Conservation (phyloP, 495 filamentous ascomycete genomes). For the Sphaerosporella brunnea region DNA sequence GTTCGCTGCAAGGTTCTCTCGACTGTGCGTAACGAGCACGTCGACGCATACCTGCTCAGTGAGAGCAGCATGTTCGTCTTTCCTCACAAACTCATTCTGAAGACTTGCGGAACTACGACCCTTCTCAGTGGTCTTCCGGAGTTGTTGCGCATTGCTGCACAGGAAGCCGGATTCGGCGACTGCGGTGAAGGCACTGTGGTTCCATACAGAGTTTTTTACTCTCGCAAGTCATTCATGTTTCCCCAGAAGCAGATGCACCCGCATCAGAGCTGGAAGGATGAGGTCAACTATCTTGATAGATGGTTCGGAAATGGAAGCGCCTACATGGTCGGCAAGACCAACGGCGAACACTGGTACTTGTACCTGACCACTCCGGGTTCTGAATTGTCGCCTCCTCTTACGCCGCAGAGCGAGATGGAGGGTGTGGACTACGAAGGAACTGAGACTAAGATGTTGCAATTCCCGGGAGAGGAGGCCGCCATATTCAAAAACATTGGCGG, state of each 20-base stretch:
- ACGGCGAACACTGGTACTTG: conserved; percentile 97
- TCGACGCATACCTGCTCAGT: conserved; percentile 93
- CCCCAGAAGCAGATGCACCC: conserved; percentile 87
- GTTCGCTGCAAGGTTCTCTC: conserved; percentile 98
- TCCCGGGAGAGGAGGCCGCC: conserved; percentile 29
- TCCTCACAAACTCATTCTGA: conserved; percentile 94
- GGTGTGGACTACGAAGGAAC: conserved; percentile 32
- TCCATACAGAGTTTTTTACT: conserved; percentile 95
- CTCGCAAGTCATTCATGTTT: conserved; percentile 94
- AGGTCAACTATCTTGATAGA: conserved; percentile 77
- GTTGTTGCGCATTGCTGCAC: conserved; percentile 76
- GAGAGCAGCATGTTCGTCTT: conserved; percentile 99
- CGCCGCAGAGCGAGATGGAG: conserved; percentile 38
- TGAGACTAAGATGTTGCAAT: conserved; percentile 47
- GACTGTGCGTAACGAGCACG: conserved; percentile 78
- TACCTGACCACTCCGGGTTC: conserved; percentile 81
- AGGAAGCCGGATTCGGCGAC: conserved; percentile 66
- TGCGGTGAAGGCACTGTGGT: conserved; percentile 52
- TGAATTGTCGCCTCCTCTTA: conserved; percentile 66
- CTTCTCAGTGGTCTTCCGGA: conserved; percentile 72
- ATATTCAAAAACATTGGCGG: conserved; percentile 30
- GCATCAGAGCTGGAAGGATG: conserved; percentile 92
- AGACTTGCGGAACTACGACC: conserved; percentile 97
- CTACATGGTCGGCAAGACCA: conserved; percentile 99
- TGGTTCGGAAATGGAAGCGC: conserved; percentile 85